Base-by-base conservation (phyloP, 1,284 basidiomycete species). In the Apiotrichum sp. region DNA sequence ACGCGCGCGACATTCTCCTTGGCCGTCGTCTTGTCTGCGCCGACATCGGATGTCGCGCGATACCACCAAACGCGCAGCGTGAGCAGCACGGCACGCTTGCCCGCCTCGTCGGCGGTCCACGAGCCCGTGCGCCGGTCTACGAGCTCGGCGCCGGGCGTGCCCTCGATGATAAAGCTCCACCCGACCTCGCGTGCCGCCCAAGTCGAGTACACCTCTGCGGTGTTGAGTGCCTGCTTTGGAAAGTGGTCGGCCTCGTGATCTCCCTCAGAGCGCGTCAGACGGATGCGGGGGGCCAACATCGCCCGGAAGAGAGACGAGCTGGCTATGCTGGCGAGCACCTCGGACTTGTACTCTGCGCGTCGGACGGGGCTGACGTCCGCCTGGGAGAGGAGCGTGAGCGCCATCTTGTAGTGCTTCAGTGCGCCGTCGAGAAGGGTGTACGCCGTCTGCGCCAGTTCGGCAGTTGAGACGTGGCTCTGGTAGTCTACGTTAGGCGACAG, bases 181-280 rank as follows among this genome's bases (percentile, higher is more conserved):
- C 75, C 75, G 43, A 77, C 70, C 54, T 77, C 75, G 33, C 72
- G 60, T 5, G 75, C 74, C 5, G 74, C 73, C 75, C 75, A 75
- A 0, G 70, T 72, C 0, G 72, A 58, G 56, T 75, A 77, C 22
- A 75, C 69, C 52, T 77, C 75, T n/a, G 75, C 68, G 0, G 72
- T 71, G 31, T 72, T 70, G 45, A 75, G 65, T 22, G 73, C 56
- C 2, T 56, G 49, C 32, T 38, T 35, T 4, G 40, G 38, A 3
- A 22, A 6, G 11, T 47, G 36, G 14, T 32, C 42, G 45, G 35
- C 22, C 40, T 22, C 59, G 55, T n/a, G 46, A 41, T 35, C 57
- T 22, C 22, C 2, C 44, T 57, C 39, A 36, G 57, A n/a, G 22
- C 57, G 46, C 10, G 62, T 36, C 42, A 64, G 55, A 8, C 56